Evolutionary conservation across 768 basidiomycete genomes (phyloP).

Genomic region (Candolleomyces aberdarensis): DNA sequence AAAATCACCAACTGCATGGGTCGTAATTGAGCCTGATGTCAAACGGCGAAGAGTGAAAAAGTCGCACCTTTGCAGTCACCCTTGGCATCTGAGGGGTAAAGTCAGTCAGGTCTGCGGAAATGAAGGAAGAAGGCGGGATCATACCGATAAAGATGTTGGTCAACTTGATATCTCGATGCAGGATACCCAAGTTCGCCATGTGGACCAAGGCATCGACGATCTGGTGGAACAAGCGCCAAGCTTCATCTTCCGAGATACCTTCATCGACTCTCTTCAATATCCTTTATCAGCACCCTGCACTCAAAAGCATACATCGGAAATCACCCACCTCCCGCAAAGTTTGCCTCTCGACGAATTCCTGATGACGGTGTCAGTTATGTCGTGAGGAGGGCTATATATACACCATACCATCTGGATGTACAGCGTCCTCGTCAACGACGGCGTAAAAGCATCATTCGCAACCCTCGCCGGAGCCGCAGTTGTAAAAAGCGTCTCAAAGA

Average conservation of each 20-base stretch:
- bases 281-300: not conserved
- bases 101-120: not conserved
- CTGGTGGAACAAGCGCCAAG: conserved; percentile 89
- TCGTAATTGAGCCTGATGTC: not conserved
- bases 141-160: conserved; percentile 92
- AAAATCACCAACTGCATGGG: conserved; percentile 77
- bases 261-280: conserved; percentile 65
- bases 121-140: conserved; percentile 12
- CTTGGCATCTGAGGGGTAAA: conserved; percentile 56
- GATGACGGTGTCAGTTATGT: conserved; percentile 3
- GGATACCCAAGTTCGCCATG: conserved; percentile 84
- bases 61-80: conserved; percentile 74
- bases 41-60: not conserved
- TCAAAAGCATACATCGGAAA: not conserved
- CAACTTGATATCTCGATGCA: conserved; percentile 88
- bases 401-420: conserved; percentile 88
- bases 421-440: conserved; percentile 52
- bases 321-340: conserved; percentile 73
- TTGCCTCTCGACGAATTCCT: conserved; percentile 91
- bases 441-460: conserved; percentile 21
- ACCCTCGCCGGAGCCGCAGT: conserved; percentile 17
- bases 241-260: conserved; percentile 78
- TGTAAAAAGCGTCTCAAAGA: conserved; percentile 24
- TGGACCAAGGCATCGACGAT: conserved; percentile 87
- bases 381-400: not conserved